Evolutionary conservation across 129 eudicot genomes (phyloP).

Genomic region (carrot (Daucus carota)): DNA sequence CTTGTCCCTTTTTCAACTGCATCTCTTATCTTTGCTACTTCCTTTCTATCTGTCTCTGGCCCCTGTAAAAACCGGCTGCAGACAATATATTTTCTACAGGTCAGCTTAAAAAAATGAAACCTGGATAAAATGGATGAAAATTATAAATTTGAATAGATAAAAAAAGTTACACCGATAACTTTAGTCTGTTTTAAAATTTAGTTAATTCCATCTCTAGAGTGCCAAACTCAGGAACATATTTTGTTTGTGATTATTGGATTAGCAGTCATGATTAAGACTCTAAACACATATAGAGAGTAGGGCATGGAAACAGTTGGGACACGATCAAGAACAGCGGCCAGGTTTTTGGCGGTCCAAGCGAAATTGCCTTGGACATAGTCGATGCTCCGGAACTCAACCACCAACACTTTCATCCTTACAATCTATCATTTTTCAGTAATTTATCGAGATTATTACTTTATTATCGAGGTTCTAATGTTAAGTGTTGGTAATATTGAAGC

Average conservation of each 20-base stretch:
- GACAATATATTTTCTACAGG: neutral
- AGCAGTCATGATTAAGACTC: neutral
- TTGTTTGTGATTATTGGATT: neutral
- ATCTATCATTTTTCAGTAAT: no score
- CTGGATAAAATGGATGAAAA: neutral
- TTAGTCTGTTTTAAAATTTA: neutral
- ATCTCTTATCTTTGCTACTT: slow-evolving; percentile 70
- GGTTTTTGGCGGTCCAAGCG: neutral
- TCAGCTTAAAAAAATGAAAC: neutral
- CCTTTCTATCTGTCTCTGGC: slow-evolving; percentile 81
- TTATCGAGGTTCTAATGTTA: no score
- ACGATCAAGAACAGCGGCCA: neutral
- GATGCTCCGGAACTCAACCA: no score
- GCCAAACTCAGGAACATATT: neutral
- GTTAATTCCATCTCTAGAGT: neutral
- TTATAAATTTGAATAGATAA: no score
- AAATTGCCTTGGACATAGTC: neutral
- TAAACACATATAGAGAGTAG: no score
- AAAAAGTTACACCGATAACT: no score
- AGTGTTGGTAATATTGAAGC: no score
- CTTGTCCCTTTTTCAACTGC: slow-evolving; percentile 75
- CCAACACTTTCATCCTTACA: neutral
- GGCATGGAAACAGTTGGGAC: neutral
- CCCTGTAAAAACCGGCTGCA: slow-evolving; percentile 98
- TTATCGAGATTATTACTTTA: no score